A percentile compares a stretch with the other conserved stretches of the same genome.
phyloP scores from a whole-genome alignment of 768 basidiomycete species.

The Boletus rex-veris region DNA sequence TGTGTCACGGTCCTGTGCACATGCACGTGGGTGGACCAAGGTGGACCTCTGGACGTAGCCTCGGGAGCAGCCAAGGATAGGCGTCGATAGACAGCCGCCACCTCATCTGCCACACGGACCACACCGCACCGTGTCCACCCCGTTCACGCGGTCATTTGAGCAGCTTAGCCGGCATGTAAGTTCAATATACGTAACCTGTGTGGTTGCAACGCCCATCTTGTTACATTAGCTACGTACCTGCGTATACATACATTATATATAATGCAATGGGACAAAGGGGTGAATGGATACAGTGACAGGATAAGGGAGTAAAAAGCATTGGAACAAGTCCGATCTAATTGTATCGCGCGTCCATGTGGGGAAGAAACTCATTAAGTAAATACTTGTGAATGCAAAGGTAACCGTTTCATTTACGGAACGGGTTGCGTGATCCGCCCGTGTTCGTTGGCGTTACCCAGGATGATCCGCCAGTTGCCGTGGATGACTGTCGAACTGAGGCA shows the following conservation, averaged over 20 bases:
- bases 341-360: conserved; percentile 24
- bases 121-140: neutral
- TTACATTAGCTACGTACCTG: conserved; percentile 23
- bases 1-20: conserved; percentile 15
- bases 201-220: conserved; percentile 7
- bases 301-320: conserved; percentile 5
- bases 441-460: conserved; percentile 41
- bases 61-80: conserved; percentile 6
- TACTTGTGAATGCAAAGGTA: conserved; percentile 4
- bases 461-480: conserved; percentile 32
- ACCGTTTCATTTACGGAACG: conserved; percentile 44
- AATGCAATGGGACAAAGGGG: conserved; percentile 12
- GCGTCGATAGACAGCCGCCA: conserved; percentile 9
- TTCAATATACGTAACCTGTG: conserved; percentile 13
- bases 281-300: conserved; percentile 16
- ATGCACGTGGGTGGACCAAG: conserved; percentile 26
- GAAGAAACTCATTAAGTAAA: conserved; percentile 9
- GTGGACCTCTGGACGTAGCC: neutral
- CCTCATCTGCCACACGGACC: conserved; percentile 7
- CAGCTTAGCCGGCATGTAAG: neutral
- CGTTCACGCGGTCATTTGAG: conserved; percentile 29
- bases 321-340: conserved; percentile 18
- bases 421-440: conserved; percentile 51
- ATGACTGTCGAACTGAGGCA: conserved; percentile 40
- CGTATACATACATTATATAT: conserved; percentile 9